phyloP scores from a whole-genome alignment of 352 stramenopile species.

The Globisporangium paddicum region DNA sequence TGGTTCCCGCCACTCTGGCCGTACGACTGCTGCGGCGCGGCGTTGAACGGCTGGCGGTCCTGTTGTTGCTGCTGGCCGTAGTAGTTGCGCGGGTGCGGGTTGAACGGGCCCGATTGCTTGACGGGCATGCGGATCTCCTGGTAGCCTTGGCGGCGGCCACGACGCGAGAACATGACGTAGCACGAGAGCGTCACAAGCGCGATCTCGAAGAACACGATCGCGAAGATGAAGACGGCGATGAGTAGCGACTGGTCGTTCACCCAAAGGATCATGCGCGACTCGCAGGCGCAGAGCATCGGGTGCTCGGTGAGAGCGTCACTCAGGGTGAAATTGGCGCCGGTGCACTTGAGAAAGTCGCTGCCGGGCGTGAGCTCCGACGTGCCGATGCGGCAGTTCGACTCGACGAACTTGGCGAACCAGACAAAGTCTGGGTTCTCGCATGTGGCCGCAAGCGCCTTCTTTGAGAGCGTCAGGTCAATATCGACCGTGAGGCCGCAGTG shows the following conservation, averaged over 20 bases:
- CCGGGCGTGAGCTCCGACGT: conserved; percentile 38
- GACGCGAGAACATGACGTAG: conserved; percentile 79
- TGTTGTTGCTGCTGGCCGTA: conserved; percentile 23
- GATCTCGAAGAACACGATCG: conserved; percentile 78
- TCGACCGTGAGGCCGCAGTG: conserved; percentile 65
- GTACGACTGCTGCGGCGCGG: conserved; percentile 27
- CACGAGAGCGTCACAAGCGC: conserved; percentile 73
- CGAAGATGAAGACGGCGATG: conserved; percentile 73
- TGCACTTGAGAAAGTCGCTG: conserved; percentile 71
- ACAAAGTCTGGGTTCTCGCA: conserved; percentile 53
- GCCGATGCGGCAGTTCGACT: conserved; percentile 66
- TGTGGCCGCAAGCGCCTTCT: conserved; percentile 36
- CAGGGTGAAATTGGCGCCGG: conserved; percentile 54
- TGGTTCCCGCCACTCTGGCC: too few relatives aligned
- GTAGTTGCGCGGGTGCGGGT: conserved; percentile 78
- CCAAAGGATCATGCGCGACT: conserved; percentile 75
- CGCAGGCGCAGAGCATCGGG: conserved; percentile 78
- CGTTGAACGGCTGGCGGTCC: conserved; percentile 36
- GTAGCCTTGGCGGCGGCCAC: conserved; percentile 60
- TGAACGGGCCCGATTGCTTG: conserved; percentile 64
- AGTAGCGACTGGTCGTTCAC: conserved; percentile 76
- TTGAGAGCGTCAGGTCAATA: conserved; percentile 41
- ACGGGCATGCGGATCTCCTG: conserved; percentile 85
- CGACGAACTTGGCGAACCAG: conserved; percentile 74
- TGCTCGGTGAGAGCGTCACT: conserved; percentile 67